Conservation (phyloP, 192 early-diverging fungal genomes). For the Coemansia sp. region DNA sequence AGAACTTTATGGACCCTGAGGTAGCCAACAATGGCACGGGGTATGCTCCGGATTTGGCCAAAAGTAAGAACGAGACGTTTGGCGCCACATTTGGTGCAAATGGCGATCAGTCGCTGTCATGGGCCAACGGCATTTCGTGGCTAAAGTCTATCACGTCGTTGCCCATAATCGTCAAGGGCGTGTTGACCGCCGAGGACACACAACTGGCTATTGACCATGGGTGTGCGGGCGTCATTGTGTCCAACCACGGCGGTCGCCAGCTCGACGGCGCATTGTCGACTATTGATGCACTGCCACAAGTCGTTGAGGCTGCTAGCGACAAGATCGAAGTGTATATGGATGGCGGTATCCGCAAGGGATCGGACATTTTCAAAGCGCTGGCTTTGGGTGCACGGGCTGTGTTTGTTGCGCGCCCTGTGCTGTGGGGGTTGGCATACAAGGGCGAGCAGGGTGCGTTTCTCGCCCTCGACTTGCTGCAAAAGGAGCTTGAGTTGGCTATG, state of each 20-base stretch:
- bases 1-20: slow-evolving; percentile 59
- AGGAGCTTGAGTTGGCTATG: slow-evolving; percentile 87
- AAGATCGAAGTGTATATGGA: slow-evolving; percentile 90
- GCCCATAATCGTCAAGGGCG: slow-evolving; percentile 92
- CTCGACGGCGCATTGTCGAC: slow-evolving; percentile 77
- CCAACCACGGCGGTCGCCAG: slow-evolving; percentile 97
- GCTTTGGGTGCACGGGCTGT: slow-evolving; percentile 89
- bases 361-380: slow-evolving; percentile 95
- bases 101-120: slow-evolving; percentile 75
- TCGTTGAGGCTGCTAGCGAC: slow-evolving; percentile 69
- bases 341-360: slow-evolving; percentile 87
- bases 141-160: slow-evolving; percentile 77
- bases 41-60: slow-evolving; percentile 5
- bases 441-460: slow-evolving; percentile 82
- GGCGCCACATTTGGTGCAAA: slow-evolving; percentile 50
- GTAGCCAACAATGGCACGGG: slow-evolving; percentile 16
- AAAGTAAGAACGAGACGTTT: slow-evolving; percentile 42
- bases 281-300: slow-evolving; percentile 88
- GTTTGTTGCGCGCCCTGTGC: slow-evolving; percentile 59
- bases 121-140: slow-evolving; percentile 86
- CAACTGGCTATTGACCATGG: slow-evolving; percentile 76
- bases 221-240: slow-evolving; percentile 82
- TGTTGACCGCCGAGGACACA: slow-evolving; percentile 89
- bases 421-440: slow-evolving; percentile 86
- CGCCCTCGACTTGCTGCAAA: slow-evolving; percentile 73